Evolutionary conservation across 2,329 filamentous ascomycete genomes (phyloP), one percentile per base, ranked within the genome.

Genomic region (Neonectria hederae): DNA sequence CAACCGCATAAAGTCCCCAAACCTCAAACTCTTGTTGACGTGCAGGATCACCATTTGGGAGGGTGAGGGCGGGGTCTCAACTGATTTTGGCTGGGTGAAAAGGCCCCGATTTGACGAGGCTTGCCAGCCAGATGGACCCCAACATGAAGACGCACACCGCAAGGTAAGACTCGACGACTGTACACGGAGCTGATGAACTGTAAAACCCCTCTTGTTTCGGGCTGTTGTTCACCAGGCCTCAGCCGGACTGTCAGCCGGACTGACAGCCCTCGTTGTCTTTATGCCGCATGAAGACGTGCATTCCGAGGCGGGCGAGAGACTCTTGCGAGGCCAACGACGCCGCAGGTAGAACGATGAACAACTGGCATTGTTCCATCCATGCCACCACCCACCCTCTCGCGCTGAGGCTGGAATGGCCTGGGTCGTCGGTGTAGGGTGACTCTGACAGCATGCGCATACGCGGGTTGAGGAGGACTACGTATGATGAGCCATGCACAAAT

Each of bases 1-100:
- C 83, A 85, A 85, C 83, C 75, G 77, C 74, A 77, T 74, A 64
- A 72, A 67, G 68, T 68, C 65, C 60, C 66, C 65, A 61, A 65
- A 67, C 62, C 65, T 59, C 57, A 62, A 63, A 59, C 59, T 57
- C 26, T 53, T 43, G 35, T 63, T 67, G 59, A 67, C 61, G 67
- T 70, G 71, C 68, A 74, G 66, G 64, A 64, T n/a, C 64, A 67
- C 63, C 60, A 61, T 46, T 65, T 56, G 62, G 48, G 49, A 71
- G 49, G 54, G 42, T 45, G 49, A 58, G 46, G 64, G 64, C 57
- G 67, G 71, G 53, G 58, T 35, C 46, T 57, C 38, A 54, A 42
- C 21, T 45, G 54, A 14, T 21, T 68, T 59, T 72, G 69, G 56
- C 46, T 70, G 69, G 66, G 53, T 46, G 52, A 65, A 46, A 65